These are phyloP conservation scores for Aspergillus pseudonomiae DNA, from an alignment of 2,329 filamentous ascomycete genomes.

Conservation along the genomic window DNA sequence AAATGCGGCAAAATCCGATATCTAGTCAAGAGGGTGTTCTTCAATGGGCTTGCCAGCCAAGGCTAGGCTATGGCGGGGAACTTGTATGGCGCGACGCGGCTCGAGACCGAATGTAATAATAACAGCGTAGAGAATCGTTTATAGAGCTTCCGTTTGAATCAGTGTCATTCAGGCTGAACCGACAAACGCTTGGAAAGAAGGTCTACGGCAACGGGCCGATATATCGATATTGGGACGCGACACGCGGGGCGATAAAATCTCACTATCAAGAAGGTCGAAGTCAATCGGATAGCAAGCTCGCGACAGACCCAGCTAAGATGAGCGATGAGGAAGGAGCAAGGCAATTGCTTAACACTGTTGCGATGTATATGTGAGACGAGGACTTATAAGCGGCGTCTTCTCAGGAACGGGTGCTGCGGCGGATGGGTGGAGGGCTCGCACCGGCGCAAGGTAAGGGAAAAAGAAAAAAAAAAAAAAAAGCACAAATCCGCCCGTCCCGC, in stretches of 20 bases:
- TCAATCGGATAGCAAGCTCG: neutral
- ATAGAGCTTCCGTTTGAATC: neutral
- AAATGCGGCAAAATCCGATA: neutral
- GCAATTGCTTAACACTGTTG: slow-evolving; percentile 5
- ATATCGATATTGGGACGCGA: neutral
- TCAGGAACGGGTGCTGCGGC: neutral
- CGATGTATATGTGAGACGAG: neutral
- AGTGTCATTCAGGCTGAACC: neutral
- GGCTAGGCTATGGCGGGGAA: slow-evolving; percentile 1
- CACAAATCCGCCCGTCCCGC: neutral
- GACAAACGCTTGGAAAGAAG: neutral
- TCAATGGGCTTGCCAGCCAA: neutral
- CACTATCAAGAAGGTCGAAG: neutral
- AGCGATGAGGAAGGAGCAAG: neutral
- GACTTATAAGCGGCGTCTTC: neutral
- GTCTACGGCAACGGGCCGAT: neutral
- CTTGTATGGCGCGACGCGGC: slow-evolving; percentile 4
- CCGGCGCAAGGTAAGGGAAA: slow-evolving; percentile 2
- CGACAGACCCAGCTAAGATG: neutral
- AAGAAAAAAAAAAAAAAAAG: neutral
- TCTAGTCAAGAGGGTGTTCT: neutral
- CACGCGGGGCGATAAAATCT: slow-evolving; percentile 1
- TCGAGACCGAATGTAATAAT: neutral
- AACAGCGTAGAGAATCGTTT: neutral
- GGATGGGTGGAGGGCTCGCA: slow-evolving; percentile 1